These are phyloP conservation scores for Pseudophaeomoniella oleicola DNA, from an alignment of 2,329 filamentous ascomycete species.

Conservation along the genomic window DNA sequence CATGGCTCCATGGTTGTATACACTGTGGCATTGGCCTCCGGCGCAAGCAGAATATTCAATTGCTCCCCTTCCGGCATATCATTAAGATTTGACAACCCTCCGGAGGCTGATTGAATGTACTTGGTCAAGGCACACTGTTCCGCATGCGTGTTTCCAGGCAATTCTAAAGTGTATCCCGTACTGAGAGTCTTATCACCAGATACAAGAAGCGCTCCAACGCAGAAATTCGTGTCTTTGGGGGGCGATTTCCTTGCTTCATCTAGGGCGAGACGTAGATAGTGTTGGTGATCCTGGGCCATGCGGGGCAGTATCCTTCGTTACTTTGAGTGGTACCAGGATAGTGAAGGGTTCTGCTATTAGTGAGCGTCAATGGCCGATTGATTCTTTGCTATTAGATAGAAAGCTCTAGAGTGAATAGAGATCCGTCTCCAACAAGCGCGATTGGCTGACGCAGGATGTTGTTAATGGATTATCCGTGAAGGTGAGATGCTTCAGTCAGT, in stretches of 20 bases:
- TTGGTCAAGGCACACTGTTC: slow-evolving; percentile 88
- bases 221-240: slow-evolving; percentile 79
- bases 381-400: no score
- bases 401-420: no score
- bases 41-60: slow-evolving; percentile 33
- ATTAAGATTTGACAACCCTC: slow-evolving; percentile 15
- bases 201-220: slow-evolving; percentile 83
- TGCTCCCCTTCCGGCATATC: slow-evolving; percentile 31
- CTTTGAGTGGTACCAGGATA: no score
- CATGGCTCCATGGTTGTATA: slow-evolving; percentile 76
- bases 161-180: slow-evolving; percentile 82
- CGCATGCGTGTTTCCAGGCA: slow-evolving; percentile 85
- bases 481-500: no score
- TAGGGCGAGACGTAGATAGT: slow-evolving; percentile 31
- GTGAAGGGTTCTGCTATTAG: no score
- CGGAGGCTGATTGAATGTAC: slow-evolving; percentile 24
- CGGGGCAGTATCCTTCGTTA: no score
- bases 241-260: slow-evolving; percentile 64
- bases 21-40: slow-evolving; percentile 40
- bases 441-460: no score
- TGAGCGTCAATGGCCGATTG: no score
- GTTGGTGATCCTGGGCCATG: slow-evolving; percentile 4
- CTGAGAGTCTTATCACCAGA: slow-evolving; percentile 40
- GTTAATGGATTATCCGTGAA: no score
- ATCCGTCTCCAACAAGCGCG: no score